phyloP scores from a whole-genome alignment of 306 rosid species.

The Nissolia schottii region DNA sequence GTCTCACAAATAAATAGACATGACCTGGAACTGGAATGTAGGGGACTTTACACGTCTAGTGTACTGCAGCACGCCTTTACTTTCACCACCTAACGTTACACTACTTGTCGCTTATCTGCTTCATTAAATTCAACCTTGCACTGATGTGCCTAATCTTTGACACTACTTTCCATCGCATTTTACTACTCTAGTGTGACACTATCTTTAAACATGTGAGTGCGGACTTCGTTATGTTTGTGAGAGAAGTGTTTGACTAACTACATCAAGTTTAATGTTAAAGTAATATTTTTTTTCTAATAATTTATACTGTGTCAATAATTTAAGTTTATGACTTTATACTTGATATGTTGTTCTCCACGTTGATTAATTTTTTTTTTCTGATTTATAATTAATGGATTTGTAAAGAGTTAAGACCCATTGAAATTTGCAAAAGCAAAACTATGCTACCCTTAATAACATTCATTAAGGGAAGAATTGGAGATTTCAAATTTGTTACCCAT shows the following conservation, averaged over 20 bases:
- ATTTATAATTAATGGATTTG: background rate
- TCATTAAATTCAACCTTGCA: background rate
- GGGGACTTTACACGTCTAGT: no score
- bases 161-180: background rate
- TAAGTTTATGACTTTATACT: background rate
- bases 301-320: background rate
- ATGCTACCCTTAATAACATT: background rate
- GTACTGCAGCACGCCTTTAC: no score
- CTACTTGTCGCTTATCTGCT: background rate
- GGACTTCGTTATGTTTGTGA: no score
- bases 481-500: slow-evolving; percentile 23
- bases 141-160: background rate
- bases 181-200: background rate
- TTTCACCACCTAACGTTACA: no score
- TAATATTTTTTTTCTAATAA: background rate
- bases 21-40: no score
- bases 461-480: background rate
- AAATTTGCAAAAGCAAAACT: background rate
- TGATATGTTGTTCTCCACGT: background rate
- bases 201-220: no score
- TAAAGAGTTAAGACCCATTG: background rate
- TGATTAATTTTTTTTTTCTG: background rate
- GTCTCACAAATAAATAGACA: background rate
- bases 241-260: no score
- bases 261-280: no score